A percentile compares a stretch with the other conserved stretches of the same genome.
These are phyloP conservation scores for Daldinia grandis DNA, from an alignment of 495 filamentous ascomycete species.

Conservation along the genomic window DNA sequence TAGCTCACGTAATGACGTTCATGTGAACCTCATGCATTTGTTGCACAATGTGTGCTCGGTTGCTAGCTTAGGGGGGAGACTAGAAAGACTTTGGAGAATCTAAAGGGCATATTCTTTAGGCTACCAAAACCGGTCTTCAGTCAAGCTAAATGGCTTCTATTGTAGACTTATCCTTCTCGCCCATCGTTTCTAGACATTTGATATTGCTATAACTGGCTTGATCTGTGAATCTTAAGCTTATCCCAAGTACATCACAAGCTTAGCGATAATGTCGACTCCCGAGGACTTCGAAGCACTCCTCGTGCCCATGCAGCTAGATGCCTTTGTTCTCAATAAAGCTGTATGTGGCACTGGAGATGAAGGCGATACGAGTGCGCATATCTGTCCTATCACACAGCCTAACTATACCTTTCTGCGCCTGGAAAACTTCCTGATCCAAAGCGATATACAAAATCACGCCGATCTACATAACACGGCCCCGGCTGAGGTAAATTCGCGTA, in stretches of 20 bases:
- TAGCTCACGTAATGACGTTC: neutral
- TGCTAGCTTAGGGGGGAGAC: neutral
- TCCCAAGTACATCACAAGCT: neutral
- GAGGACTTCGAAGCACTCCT: neutral
- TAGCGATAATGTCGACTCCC: neutral
- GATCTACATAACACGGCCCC: conserved; percentile 56
- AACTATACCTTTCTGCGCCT: conserved; percentile 62
- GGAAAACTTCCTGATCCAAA: conserved; percentile 46
- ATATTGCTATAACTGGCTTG: neutral
- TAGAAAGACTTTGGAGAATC: neutral
- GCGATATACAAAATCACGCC: conserved; percentile 53
- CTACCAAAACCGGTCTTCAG: neutral
- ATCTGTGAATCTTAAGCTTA: neutral
- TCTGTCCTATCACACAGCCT: conserved; percentile 63
- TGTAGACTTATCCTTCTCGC: neutral
- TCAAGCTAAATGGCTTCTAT: neutral
- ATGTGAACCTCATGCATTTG: neutral
- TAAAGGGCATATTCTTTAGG: neutral
- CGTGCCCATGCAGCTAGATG: conserved; percentile 53
- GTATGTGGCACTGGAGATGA: conserved; percentile 39
- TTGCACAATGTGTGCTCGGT: neutral
- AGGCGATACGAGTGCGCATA: conserved; percentile 42
- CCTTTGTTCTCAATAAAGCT: conserved; percentile 53
- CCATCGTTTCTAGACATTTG: neutral
- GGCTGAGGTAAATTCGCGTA: conserved; percentile 50